Conservation (phyloP, 805 yeast species). For the Lachancea thermotolerans region DNA sequence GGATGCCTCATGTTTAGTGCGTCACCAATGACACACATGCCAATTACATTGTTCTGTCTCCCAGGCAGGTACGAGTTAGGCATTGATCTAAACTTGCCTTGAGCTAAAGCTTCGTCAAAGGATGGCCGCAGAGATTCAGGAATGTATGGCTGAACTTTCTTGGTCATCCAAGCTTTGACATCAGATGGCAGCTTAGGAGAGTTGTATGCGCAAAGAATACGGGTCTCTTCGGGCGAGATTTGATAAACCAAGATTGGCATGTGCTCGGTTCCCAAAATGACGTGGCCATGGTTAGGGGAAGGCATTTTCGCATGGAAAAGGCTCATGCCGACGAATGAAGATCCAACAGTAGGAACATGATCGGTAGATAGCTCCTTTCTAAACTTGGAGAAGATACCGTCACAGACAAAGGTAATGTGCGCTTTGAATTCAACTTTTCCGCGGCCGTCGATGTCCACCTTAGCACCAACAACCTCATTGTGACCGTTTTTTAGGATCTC, state of each 20-base stretch:
- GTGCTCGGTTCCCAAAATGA: conserved; percentile 67
- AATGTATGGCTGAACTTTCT: conserved; percentile 56
- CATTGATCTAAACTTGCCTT: conserved; percentile 67
- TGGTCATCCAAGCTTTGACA: conserved; percentile 50
- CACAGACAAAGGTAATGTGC: conserved; percentile 71
- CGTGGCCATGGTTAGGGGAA: conserved; percentile 76
- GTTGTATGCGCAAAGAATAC: conserved; percentile 84
- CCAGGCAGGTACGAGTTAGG: conserved; percentile 92
- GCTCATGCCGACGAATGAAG: conserved; percentile 82
- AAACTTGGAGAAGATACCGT: conserved; percentile 91
- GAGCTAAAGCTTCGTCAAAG: conserved; percentile 55
- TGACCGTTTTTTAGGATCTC: conserved; percentile 49
- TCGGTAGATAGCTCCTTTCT: conserved; percentile 62
- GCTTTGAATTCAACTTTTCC: conserved; percentile 43
- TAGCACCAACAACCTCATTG: conserved; percentile 69
- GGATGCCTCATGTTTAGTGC: conserved; percentile 98
- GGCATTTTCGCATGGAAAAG: conserved; percentile 73
- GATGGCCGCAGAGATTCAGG: conserved; percentile 64
- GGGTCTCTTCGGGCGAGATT: conserved; percentile 71
- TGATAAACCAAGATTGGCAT: conserved; percentile 89
- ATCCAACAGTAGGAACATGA: conserved; percentile 60
- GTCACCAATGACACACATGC: conserved; percentile 82
- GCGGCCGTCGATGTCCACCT: conserved; percentile 43
- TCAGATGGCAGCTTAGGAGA: conserved; percentile 68
- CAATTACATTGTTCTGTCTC: conserved; percentile 58